Percentiles rank a stretch among this genome's conserved stretches.
Conservation (phyloP, 352 stramenopile genomes). For the Phytophthora pinifolia region DNA sequence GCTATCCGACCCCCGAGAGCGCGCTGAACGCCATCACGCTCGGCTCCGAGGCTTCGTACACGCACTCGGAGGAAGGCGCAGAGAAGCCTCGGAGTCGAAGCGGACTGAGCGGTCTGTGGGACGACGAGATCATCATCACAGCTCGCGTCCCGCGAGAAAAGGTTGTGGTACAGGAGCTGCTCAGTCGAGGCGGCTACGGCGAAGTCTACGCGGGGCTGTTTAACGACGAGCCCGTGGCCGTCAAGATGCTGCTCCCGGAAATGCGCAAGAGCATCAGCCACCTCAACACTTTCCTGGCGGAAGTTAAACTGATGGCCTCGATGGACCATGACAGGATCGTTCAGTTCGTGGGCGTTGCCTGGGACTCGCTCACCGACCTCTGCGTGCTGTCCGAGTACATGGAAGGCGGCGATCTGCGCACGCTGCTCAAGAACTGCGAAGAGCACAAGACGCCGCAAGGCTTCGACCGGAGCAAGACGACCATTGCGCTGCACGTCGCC, state of each 20-base stretch:
- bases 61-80: constrained; percentile 23
- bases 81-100: constrained; percentile 17
- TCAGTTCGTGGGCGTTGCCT: constrained; percentile 47
- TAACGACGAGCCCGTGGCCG: constrained; percentile 27
- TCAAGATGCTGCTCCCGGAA: constrained; percentile 41
- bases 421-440: constrained; percentile 35
- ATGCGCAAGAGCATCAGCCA: constrained; percentile 37
- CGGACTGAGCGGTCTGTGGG: constrained; percentile 25
- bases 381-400: constrained; percentile 55
- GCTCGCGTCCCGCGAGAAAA: constrained; percentile 32
- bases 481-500: constrained; percentile 34
- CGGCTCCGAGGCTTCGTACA: constrained; percentile 29
- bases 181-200: constrained; percentile 37
- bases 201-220: constrained; percentile 34
- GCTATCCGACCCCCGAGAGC: constrained; percentile 32
- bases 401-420: constrained; percentile 40
- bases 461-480: constrained; percentile 32
- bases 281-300: constrained; percentile 32
- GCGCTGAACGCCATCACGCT: constrained; percentile 28
- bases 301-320: constrained; percentile 37
- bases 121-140: constrained; percentile 45
- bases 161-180: constrained; percentile 26
- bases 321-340: constrained; percentile 51
- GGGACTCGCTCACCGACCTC: constrained; percentile 43
- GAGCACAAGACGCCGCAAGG: constrained; percentile 22